Evolutionary conservation across 1,284 basidiomycete genomes (phyloP).

Genomic region (Ustilago trichophora): DNA sequence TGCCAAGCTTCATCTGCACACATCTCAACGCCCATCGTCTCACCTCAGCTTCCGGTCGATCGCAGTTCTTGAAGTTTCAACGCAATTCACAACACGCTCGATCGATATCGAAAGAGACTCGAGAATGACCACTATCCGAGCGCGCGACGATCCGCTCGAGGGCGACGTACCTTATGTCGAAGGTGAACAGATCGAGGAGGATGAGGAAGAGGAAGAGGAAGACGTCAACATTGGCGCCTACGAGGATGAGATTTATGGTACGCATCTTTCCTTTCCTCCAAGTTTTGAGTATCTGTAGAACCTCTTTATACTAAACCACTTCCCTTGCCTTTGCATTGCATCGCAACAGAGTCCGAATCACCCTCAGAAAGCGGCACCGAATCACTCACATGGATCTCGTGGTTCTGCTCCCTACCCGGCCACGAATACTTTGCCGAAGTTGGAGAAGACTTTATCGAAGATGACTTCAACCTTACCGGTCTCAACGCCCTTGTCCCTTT

Average conservation of each 20-base stretch:
- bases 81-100: no score
- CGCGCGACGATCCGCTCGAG: slow-evolving; percentile 16
- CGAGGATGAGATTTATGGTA: slow-evolving; percentile 50
- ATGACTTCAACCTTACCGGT: slow-evolving; percentile 99
- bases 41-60: no score
- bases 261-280: no score
- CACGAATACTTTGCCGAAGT: slow-evolving; percentile 93
- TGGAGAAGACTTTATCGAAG: slow-evolving; percentile 98
- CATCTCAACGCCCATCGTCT: no score
- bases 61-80: no score
- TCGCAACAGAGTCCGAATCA: slow-evolving; percentile 50
- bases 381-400: slow-evolving; percentile 88
- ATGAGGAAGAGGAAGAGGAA: slow-evolving; percentile 49
- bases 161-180: slow-evolving; percentile 22
- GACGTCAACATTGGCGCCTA: slow-evolving; percentile 36
- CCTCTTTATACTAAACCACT: no score
- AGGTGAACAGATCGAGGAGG: slow-evolving; percentile 42
- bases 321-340: no score
- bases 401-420: slow-evolving; percentile 97
- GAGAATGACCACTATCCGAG: slow-evolving; percentile 8
- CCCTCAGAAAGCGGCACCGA: slow-evolving; percentile 62
- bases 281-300: no score
- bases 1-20: no score
- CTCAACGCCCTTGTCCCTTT: slow-evolving; percentile 93
- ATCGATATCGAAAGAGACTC: no score